These are phyloP conservation scores for Fomitopsis betulina DNA, from an alignment of 1,284 basidiomycete species.

Conservation along the genomic window DNA sequence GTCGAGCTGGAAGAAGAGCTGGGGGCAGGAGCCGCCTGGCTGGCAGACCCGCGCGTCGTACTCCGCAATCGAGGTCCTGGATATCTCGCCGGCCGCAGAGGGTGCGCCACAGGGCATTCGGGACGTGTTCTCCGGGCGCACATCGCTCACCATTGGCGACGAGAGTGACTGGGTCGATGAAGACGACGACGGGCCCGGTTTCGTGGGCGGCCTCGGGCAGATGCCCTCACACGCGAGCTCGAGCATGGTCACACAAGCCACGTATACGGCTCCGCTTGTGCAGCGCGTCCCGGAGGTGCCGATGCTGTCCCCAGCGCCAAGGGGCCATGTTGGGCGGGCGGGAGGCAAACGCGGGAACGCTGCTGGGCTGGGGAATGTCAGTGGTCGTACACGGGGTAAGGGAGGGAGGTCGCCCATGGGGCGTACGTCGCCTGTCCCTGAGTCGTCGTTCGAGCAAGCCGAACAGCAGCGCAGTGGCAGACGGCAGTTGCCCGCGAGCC, in stretches of 20 bases:
- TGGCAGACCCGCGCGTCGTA: constrained; percentile 72
- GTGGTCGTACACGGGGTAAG: constrained; percentile 29
- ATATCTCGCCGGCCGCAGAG: constrained; percentile 55
- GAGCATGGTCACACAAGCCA: constrained; percentile 10
- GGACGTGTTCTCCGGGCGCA: constrained; percentile 71
- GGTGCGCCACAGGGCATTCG: constrained; percentile 40
- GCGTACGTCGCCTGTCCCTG: constrained; percentile 54
- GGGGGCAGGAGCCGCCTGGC: constrained; percentile 80
- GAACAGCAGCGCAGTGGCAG: constrained; percentile 43
- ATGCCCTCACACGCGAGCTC: constrained; percentile 38
- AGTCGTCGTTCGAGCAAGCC: constrained; percentile 41
- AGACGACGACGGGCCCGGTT: constrained; percentile 72
- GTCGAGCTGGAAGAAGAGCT: constrained; percentile 84
- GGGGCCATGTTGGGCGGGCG: constrained; percentile 13
- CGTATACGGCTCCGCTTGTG: constrained; percentile 6
- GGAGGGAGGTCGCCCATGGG: constrained; percentile 56
- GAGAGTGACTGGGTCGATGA: constrained; percentile 84
- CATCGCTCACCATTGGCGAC: constrained; percentile 57
- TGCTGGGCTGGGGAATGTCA: constrained; percentile 20
- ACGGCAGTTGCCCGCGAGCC: constrained; percentile 57
- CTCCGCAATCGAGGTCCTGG: constrained; percentile 68
- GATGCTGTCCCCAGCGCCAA: constrained; percentile 15
- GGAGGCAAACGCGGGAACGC: constrained; percentile 14
- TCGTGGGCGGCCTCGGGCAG: constrained; percentile 73
- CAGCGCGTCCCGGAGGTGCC: constrained; percentile 14